These are phyloP conservation scores for Vigna unguiculata DNA, from an alignment of 306 rosid genomes.

Conservation along the genomic window DNA sequence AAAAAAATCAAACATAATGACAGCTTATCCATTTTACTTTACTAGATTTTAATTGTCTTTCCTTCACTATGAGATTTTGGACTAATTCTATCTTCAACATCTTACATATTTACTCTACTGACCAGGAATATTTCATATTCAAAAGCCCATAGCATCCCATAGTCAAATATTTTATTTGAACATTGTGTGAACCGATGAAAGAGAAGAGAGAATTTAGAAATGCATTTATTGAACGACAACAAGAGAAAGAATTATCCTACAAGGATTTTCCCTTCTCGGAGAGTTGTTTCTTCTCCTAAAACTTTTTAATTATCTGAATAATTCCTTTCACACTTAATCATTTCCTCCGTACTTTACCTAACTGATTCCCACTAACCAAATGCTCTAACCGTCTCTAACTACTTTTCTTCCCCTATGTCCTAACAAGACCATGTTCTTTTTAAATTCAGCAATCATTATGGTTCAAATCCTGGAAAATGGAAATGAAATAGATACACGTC, in stretches of 20 bases:
- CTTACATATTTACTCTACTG: slow-evolving; percentile 31
- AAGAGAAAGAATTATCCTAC: not conserved
- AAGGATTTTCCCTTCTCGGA: not conserved
- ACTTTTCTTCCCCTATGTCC: too few species aligned
- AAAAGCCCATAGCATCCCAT: slow-evolving; percentile 23
- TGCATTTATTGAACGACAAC: not conserved
- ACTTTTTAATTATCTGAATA: not conserved
- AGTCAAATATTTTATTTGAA: slow-evolving; percentile 30
- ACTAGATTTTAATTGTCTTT: slow-evolving; percentile 29
- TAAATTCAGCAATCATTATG: too few species aligned
- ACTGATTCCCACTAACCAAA: too few species aligned
- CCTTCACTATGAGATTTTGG: slow-evolving; percentile 28
- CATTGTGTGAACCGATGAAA: not conserved
- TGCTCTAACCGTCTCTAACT: too few species aligned
- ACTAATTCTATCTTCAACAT: slow-evolving; percentile 13
- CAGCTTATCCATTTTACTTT: not conserved
- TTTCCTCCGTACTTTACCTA: too few species aligned
- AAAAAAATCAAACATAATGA: slow-evolving; percentile 26
- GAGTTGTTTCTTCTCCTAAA: not conserved
- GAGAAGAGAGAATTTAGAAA: not conserved
- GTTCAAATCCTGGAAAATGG: too few species aligned
- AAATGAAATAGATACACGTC: too few species aligned
- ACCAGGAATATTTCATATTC: slow-evolving; percentile 29
- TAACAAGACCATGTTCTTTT: too few species aligned
- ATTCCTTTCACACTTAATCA: not conserved